Percentiles rank a stretch among this genome's conserved stretches.
Evolutionary conservation across 2,329 filamentous ascomycete species (phyloP).

Genomic region (Talaromyces piceae): DNA sequence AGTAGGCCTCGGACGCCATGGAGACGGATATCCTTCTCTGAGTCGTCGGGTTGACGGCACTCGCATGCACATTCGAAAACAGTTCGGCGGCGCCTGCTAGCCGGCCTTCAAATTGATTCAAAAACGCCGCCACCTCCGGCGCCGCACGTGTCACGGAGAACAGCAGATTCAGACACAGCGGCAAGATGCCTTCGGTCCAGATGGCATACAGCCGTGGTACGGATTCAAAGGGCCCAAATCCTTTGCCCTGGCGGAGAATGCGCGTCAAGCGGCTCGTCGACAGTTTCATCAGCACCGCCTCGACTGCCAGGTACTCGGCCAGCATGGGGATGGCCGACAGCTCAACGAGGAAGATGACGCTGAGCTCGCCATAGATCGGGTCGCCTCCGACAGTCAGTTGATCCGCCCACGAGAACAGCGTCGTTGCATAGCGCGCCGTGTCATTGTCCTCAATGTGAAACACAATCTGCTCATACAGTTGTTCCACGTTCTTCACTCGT

Average conservation of each 20-base stretch:
- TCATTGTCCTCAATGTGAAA: conserved; percentile 59
- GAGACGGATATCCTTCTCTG: conserved; percentile 62
- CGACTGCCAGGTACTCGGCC: conserved; percentile 83
- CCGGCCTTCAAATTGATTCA: conserved; percentile 82
- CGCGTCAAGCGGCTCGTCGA: conserved; percentile 71
- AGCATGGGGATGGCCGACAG: conserved; percentile 72
- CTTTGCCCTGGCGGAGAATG: conserved; percentile 61
- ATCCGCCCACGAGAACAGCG: conserved; percentile 91
- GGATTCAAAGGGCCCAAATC: conserved; percentile 72
- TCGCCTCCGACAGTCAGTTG: conserved; percentile 69
- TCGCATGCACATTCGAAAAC: conserved; percentile 48
- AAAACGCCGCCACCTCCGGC: conserved; percentile 74
- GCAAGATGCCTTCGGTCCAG: conserved; percentile 82
- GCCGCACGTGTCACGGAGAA: conserved; percentile 73
- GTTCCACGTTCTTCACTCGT: conserved; percentile 66
- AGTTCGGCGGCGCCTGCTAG: conserved; percentile 64
- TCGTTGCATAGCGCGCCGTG: conserved; percentile 71
- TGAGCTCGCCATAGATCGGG: conserved; percentile 89
- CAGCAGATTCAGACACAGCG: conserved; percentile 81
- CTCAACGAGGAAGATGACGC: conserved; percentile 78
- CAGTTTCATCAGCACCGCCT: conserved; percentile 73
- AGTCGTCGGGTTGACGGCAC: conserved; percentile 37
- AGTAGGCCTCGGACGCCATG: conserved; percentile 69
- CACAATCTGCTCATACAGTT: conserved; percentile 63
- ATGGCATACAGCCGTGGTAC: conserved; percentile 73